Evolutionary conservation across 2,329 filamentous ascomycete genomes (phyloP).

Genomic region (Exserohilum turcica): DNA sequence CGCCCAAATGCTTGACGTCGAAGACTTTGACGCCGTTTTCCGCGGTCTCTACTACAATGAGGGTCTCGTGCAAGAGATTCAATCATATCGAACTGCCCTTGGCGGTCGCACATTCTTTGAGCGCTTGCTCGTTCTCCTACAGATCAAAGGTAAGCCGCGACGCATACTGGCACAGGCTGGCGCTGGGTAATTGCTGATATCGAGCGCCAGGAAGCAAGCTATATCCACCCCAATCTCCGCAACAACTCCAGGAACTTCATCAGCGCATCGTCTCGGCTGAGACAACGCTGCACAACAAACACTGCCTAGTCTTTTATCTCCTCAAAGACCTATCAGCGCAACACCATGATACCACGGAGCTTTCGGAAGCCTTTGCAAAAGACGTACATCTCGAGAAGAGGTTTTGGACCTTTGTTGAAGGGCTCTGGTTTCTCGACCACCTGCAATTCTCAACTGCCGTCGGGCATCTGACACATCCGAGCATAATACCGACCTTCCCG

Average conservation of each 20-base stretch:
- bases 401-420: constrained; percentile 81
- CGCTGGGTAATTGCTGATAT: background rate
- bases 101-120: constrained; percentile 79
- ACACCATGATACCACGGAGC: constrained; percentile 54
- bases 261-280: constrained; percentile 68
- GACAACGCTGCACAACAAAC: constrained; percentile 75
- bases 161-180: background rate
- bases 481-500: constrained; percentile 77
- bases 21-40: constrained; percentile 72
- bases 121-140: constrained; percentile 71
- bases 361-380: constrained; percentile 64
- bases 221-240: constrained; percentile 76
- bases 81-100: constrained; percentile 68
- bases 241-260: constrained; percentile 71
- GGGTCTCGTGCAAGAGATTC: constrained; percentile 60
- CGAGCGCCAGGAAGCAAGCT: constrained; percentile 58
- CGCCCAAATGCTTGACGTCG: constrained; percentile 64
- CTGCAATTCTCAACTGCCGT: constrained; percentile 69
- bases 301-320: constrained; percentile 82
- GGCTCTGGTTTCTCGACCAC: constrained; percentile 79
- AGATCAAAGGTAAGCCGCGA: constrained; percentile 66
- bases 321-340: constrained; percentile 71
- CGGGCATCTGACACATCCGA: constrained; percentile 78
- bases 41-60: constrained; percentile 38
- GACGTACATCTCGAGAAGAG: constrained; percentile 71